A percentile compares a stretch with the other conserved stretches of the same genome.
Conservation (phyloP, 2,329 filamentous ascomycete genomes). For the Paramyrothecium roridum region DNA sequence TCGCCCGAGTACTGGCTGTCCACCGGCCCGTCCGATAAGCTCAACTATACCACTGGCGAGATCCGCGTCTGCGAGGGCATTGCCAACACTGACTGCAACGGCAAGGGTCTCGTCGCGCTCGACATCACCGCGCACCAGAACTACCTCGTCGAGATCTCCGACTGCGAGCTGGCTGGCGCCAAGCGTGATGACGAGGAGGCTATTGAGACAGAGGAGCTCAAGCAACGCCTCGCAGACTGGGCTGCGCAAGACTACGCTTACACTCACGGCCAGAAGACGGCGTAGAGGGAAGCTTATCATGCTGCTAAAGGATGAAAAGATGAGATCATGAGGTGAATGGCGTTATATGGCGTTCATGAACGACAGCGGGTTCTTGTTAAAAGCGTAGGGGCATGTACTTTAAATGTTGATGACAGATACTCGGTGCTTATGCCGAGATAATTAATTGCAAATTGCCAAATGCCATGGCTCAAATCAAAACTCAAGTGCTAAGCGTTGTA, state of each 20-base stretch:
- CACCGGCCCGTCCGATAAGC: slow-evolving; percentile 25
- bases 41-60: slow-evolving; percentile 33
- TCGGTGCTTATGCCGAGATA: neutral
- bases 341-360: neutral
- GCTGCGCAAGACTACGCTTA: slow-evolving; percentile 26
- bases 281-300: no score
- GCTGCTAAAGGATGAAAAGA: no score
- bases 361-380: neutral
- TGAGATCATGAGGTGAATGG: no score
- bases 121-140: slow-evolving; percentile 41
- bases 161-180: slow-evolving; percentile 27
- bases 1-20: slow-evolving; percentile 67
- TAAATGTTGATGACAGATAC: neutral
- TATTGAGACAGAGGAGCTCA: slow-evolving; percentile 30
- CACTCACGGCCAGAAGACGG: no score
- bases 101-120: slow-evolving; percentile 37
- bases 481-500: no score
- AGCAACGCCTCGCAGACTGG: slow-evolving; percentile 31
- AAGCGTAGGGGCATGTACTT: neutral
- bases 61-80: slow-evolving; percentile 47
- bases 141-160: slow-evolving; percentile 45
- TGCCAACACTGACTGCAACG: slow-evolving; percentile 48
- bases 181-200: slow-evolving; percentile 20
- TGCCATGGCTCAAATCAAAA: no score
- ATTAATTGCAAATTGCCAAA: no score